Conservation (phyloP, 148 eudicot genomes). For the Nyssa sinensis region DNA sequence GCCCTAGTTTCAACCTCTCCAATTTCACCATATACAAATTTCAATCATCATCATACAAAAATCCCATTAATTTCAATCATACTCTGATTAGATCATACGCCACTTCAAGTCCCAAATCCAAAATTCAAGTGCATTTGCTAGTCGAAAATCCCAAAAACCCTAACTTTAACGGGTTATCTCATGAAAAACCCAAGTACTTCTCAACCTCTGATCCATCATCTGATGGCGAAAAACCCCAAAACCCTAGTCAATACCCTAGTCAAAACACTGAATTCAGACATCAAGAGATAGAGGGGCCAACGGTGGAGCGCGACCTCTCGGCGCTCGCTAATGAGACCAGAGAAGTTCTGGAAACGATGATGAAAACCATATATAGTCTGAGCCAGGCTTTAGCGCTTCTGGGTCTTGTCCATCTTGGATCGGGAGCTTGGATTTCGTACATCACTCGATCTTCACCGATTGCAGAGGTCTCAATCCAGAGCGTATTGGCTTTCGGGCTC, state of each 20-base stretch:
- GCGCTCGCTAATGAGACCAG: constrained; percentile 54
- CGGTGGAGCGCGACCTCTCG: constrained; percentile 71
- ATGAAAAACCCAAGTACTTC: constrained; percentile 10
- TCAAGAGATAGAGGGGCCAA: constrained; percentile 81
- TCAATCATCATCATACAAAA: constrained; percentile 5
- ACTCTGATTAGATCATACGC: constrained; percentile 9
- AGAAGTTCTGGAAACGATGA: constrained; percentile 40
- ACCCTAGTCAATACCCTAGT: constrained; percentile 29
- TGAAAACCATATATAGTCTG: constrained; percentile 33
- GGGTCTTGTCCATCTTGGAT: not conserved
- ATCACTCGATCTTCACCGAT: constrained; percentile 23
- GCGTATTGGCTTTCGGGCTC: constrained; percentile 59
- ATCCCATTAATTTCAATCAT: constrained; percentile 14
- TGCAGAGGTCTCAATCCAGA: constrained; percentile 36
- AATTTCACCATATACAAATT: not conserved
- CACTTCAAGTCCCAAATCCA: constrained; percentile 9
- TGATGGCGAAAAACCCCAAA: constrained; percentile 19
- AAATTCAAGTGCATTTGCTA: not conserved
- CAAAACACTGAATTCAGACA: constrained; percentile 50
- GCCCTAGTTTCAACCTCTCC: constrained; percentile 10
- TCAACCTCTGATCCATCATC: constrained; percentile 29
- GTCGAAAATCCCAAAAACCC: constrained; percentile 9
- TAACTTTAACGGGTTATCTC: not conserved
- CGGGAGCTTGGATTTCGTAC: not conserved
- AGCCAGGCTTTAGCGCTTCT: constrained; percentile 14